phyloP scores from a whole-genome alignment of 768 basidiomycete genomes.

The Hypholoma sublateritium region DNA sequence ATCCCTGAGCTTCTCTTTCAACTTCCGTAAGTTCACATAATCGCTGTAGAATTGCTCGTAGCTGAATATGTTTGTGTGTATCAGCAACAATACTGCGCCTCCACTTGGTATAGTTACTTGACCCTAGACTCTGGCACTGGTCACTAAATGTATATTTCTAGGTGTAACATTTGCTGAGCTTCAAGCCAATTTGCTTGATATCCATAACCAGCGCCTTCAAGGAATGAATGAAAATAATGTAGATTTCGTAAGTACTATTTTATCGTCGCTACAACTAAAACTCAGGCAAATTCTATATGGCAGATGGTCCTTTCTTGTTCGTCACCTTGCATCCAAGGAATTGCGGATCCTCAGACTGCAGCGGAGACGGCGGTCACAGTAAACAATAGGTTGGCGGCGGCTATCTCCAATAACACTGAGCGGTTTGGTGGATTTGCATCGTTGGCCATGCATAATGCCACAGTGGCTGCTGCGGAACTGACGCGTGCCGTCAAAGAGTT shows the following conservation, averaged over 20 bases:
- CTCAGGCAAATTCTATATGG: background rate
- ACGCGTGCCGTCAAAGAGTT: conserved; percentile 37
- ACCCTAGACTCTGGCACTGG: background rate
- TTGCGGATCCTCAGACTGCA: conserved; percentile 32
- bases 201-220: conserved; percentile 35
- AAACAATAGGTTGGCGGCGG: conserved; percentile 36
- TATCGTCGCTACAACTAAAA: too few relatives aligned
- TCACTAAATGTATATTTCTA: background rate
- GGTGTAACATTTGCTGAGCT: background rate
- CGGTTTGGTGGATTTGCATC: conserved; percentile 44
- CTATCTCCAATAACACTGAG: conserved; percentile 37
- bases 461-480: conserved; percentile 37
- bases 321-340: conserved; percentile 37
- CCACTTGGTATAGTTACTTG: background rate
- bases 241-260: conserved; percentile 29
- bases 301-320: conserved; percentile 40
- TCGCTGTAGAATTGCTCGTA: background rate
- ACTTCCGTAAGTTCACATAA: conserved; percentile 20
- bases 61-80: background rate
- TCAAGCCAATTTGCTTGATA: conserved; percentile 34
- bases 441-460: conserved; percentile 44
- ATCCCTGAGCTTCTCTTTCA: conserved; percentile 29
- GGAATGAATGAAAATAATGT: conserved; percentile 36
- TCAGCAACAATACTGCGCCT: conserved; percentile 5
- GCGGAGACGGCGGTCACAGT: conserved; percentile 32